phyloP scores from a whole-genome alignment of 306 rosid species.

The Acacia acuminata region DNA sequence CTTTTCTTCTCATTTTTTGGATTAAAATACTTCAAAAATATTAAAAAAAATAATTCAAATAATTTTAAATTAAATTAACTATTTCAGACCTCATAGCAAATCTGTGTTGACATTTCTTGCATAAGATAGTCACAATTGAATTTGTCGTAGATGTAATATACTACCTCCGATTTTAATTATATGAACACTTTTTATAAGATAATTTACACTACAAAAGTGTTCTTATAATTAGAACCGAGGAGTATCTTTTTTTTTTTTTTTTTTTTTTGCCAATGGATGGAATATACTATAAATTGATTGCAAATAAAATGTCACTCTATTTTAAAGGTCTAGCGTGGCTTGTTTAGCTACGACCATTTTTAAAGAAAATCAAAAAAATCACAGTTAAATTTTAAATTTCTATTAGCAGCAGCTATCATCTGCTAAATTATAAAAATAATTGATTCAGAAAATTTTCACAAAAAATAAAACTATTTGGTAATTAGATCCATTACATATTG shows the following conservation, averaged over 20 bases:
- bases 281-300: not conserved
- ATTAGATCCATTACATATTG: not conserved
- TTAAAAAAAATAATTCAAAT: not conserved
- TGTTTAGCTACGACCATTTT: not conserved
- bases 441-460: not conserved
- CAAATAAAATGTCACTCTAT: not conserved
- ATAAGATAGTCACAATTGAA: not conserved
- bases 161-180: no score
- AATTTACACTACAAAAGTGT: no score
- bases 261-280: no score
- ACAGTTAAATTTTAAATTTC: not conserved
- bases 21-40: not conserved
- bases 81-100: not conserved
- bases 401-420: not conserved
- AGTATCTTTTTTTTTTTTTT: no score
- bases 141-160: not conserved
- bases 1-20: not conserved
- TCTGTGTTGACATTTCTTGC: not conserved
- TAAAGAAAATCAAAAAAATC: not conserved
- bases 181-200: no score
- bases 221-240: no score
- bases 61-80: not conserved
- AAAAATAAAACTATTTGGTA: not conserved
- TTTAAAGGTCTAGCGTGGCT: not conserved
- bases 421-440: not conserved